A percentile compares a stretch with the other conserved stretches of the same genome.
phyloP scores from a whole-genome alignment of 116 monocot species.

The Dioscorea cayenensis region DNA sequence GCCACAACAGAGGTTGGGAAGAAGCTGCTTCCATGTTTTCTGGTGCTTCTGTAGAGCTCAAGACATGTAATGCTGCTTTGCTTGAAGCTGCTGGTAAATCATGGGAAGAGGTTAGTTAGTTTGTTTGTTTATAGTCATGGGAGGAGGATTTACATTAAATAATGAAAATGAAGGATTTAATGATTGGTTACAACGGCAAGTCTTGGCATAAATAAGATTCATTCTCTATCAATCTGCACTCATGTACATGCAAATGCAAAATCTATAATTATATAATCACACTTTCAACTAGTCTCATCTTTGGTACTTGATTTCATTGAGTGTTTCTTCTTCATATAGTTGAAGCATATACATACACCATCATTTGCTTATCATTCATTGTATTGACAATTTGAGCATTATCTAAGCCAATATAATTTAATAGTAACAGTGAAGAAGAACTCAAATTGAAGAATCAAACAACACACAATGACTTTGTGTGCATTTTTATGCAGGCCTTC shows the following conservation, averaged over 20 bases:
- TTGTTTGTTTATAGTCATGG: neutral
- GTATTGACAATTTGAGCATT: too few relatives aligned
- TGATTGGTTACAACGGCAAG: neutral
- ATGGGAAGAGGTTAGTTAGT: slow-evolving; percentile 74
- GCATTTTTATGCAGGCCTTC: slow-evolving; percentile 42
- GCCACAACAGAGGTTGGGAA: slow-evolving; percentile 98
- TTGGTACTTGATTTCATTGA: neutral
- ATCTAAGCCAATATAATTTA: neutral
- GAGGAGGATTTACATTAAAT: neutral
- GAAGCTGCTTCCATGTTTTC: slow-evolving; percentile 93
- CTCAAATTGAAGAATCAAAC: neutral
- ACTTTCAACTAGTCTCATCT: neutral
- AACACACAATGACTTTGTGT: neutral
- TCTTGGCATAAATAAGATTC: neutral
- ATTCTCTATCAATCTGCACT: neutral
- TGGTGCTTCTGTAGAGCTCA: slow-evolving; percentile 61
- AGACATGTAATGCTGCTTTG: slow-evolving; percentile 90
- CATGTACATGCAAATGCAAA: neutral
- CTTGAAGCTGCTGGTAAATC: slow-evolving; percentile 82
- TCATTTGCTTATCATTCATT: too few relatives aligned
- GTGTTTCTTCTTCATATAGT: too few relatives aligned
- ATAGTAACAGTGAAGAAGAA: neutral
- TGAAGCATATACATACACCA: too few relatives aligned
- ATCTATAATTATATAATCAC: neutral
- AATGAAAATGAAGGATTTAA: neutral